phyloP scores from a whole-genome alignment of 495 filamentous ascomycete genomes.

The Penicillium cinerascens region DNA sequence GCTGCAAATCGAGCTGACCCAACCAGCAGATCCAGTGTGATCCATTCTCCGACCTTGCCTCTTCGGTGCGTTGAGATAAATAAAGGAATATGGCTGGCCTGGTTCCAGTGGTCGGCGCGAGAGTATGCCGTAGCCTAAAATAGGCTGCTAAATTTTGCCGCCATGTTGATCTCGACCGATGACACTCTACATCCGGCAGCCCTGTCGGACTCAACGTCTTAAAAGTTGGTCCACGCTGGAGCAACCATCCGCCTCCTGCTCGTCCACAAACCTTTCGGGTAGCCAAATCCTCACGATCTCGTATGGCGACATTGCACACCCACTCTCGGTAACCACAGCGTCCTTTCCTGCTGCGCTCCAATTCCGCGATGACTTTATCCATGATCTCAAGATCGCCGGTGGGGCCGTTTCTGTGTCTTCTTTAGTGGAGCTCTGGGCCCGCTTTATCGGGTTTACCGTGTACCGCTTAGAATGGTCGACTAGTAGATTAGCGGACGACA shows the following conservation, averaged over 20 bases:
- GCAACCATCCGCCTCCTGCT: neutral
- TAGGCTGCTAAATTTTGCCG: neutral
- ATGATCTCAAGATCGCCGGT: constrained; percentile 9
- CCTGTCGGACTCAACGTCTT: constrained; percentile 4
- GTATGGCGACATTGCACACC: constrained; percentile 4
- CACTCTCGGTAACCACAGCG: constrained; percentile 4
- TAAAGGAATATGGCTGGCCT: neutral
- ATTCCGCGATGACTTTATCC: constrained; percentile 9
- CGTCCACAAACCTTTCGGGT: neutral
- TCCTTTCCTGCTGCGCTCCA: constrained; percentile 7
- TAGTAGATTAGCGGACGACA: constrained; percentile 1
- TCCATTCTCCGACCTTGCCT: neutral
- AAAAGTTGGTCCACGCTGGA: constrained; percentile 5
- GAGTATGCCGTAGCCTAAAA: constrained; percentile 1
- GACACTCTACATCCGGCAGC: neutral
- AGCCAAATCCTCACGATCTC: constrained; percentile 9
- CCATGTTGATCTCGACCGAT: constrained; percentile 7
- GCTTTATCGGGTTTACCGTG: constrained; percentile 10
- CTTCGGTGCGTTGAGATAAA: neutral
- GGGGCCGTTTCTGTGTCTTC: constrained; percentile 5
- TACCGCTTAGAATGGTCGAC: constrained; percentile 1
- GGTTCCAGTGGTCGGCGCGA: neutral
- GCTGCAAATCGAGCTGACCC: neutral
- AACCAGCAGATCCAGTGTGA: too few species aligned
- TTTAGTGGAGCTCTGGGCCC: constrained; percentile 9